phyloP scores from a whole-genome alignment of 345 rosid genomes.

The Cardiospermum halicacabum region DNA sequence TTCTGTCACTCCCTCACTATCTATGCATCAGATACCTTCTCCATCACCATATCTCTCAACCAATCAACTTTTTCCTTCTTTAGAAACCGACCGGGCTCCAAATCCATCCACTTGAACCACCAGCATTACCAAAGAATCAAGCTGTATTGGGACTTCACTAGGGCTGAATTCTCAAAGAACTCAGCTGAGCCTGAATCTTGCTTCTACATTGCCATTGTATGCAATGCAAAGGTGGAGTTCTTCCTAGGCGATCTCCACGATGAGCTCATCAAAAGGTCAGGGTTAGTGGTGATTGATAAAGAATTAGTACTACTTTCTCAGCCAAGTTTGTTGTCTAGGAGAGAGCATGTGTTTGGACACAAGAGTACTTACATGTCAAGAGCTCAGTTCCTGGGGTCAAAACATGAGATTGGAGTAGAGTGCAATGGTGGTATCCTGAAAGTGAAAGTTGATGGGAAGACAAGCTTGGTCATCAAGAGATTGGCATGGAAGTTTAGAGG shows the following conservation, averaged over 20 bases:
- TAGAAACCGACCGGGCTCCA: constrained; percentile 43
- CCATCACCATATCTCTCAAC: constrained; percentile 42
- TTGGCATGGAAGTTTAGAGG: constrained; percentile 59
- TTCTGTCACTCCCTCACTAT: constrained; percentile 47
- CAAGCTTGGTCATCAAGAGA: constrained; percentile 37
- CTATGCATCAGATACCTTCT: constrained; percentile 36
- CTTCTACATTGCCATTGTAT: constrained; percentile 42
- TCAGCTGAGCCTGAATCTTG: constrained; percentile 48
- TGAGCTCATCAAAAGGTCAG: constrained; percentile 31
- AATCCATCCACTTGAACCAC: constrained; percentile 37
- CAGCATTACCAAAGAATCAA: constrained; percentile 38
- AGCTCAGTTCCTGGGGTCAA: constrained; percentile 44
- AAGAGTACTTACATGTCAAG: constrained; percentile 33
- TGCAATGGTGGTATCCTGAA: constrained; percentile 36
- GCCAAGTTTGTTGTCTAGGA: constrained; percentile 32
- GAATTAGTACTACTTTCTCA: constrained; percentile 18
- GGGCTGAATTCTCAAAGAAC: constrained; percentile 35
- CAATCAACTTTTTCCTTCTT: constrained; percentile 48
- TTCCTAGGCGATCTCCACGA: constrained; percentile 43
- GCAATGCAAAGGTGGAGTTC: constrained; percentile 38
- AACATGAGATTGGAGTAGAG: constrained; percentile 42
- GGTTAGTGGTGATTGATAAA: constrained; percentile 21
- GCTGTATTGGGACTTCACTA: constrained; percentile 57
- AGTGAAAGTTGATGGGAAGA: constrained; percentile 46
- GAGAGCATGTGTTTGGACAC: constrained; percentile 51